Base-by-base conservation (phyloP, 148 eudicot genomes). In the Polygonum maritimum region DNA sequence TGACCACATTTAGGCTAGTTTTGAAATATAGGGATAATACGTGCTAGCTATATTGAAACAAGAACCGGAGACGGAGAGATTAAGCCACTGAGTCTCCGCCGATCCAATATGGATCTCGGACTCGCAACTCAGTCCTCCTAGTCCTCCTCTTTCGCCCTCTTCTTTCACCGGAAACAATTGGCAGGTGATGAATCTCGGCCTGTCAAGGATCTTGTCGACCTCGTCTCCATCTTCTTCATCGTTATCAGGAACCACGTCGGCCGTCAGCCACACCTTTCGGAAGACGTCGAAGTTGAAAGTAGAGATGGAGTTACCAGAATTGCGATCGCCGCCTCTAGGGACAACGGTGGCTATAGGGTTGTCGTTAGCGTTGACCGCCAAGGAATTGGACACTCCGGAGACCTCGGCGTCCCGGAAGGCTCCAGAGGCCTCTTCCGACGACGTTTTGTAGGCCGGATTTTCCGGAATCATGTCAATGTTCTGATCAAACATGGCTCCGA, bases 231-330 rank as follows among this genome's bases (percentile, higher is more conserved):
- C 55, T 0, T 73, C 76, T 15, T 74, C 76, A 21, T 44, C 36
- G 58, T 73, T 47, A 4, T 51, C n/a, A 49, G 57, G 38, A 11
- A 40, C 75, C 3, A 73, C 35, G 35, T 73, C 48, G 58, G 49
- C 26, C 3, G 16, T 5, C 88, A 86, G 57, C 77, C 85, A 14
- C 31, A 65, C 47, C 73, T 74, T 73, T 76, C 72, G 69, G 48
- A 76, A 80, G 55, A 83, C 60, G 40, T 78, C 77, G 81, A 86
- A 83, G 40, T 75, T 65, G 77, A 83, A 48, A 26, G 73, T 48
- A 14, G 58, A 48, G 26, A 31, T 19, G 60, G 76, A 74, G 40
- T 49, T 26, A n/a, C 51, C 22, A 12, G 60, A 48, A 69, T 69
- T 22, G 22, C 73, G 47, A 69, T 69, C 21, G 73, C 48, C 73